phyloP scores from a whole-genome alignment of 495 filamentous ascomycete species.

The Beverwykella pulmonaria region DNA sequence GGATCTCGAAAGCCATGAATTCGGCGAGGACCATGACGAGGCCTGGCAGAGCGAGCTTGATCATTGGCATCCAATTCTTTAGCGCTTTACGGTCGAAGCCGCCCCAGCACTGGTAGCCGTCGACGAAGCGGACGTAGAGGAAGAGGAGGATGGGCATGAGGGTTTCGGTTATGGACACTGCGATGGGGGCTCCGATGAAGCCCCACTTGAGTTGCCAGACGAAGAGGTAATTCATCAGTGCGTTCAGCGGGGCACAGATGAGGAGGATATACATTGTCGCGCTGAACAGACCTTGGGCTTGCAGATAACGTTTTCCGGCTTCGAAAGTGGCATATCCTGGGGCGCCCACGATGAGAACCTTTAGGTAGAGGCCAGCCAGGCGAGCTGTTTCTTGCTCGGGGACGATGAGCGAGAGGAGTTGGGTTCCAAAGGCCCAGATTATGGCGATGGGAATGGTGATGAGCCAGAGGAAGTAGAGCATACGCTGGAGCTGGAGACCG shows the following conservation, averaged over 20 bases:
- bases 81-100: conserved; percentile 72
- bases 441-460: conserved; percentile 64
- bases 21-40: conserved; percentile 93
- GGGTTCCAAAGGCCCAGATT: conserved; percentile 60
- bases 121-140: conserved; percentile 65
- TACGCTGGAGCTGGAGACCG: conserved; percentile 70
- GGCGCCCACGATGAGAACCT: conserved; percentile 64
- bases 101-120: conserved; percentile 72
- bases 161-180: conserved; percentile 78
- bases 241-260: conserved; percentile 67
- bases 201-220: conserved; percentile 76
- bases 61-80: conserved; percentile 84
- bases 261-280: conserved; percentile 69
- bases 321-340: conserved; percentile 73
- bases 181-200: conserved; percentile 81
- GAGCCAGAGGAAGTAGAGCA: conserved; percentile 66
- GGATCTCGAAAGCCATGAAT: conserved; percentile 66
- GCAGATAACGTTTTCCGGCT: conserved; percentile 69
- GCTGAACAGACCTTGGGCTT: conserved; percentile 71
- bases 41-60: conserved; percentile 79
- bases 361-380: conserved; percentile 69
- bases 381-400: conserved; percentile 63
- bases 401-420: conserved; percentile 60
- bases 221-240: conserved; percentile 67
- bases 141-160: conserved; percentile 77